These are phyloP conservation scores for Sclerotinia trifoliorum DNA, from an alignment of 2,329 filamentous ascomycete genomes.

Conservation along the genomic window DNA sequence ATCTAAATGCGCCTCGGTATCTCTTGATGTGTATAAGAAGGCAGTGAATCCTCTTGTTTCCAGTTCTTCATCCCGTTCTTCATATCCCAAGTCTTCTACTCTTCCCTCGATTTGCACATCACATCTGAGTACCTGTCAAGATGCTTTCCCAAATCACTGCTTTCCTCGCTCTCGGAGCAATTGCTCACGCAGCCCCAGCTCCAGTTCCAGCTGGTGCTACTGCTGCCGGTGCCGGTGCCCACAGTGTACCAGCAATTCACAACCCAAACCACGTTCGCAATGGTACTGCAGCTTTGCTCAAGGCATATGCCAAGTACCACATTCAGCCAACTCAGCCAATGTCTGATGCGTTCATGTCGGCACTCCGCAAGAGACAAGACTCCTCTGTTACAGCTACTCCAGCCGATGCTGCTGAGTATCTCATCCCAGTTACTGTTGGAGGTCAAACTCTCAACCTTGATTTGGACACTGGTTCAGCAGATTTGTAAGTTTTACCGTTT, in stretches of 20 bases:
- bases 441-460: conserved; percentile 38
- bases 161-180: conserved; percentile 33
- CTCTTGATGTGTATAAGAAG: conserved; percentile 29
- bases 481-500: conserved; percentile 35
- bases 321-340: conserved; percentile 35
- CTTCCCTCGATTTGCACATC: conserved; percentile 22
- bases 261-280: conserved; percentile 36
- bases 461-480: conserved; percentile 38
- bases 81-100: conserved; percentile 15
- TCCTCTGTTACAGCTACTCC: conserved; percentile 31
- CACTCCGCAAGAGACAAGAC: conserved; percentile 37
- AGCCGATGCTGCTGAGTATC: conserved; percentile 34
- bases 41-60: conserved; percentile 19
- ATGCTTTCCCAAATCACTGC: conserved; percentile 35
- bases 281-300: conserved; percentile 38
- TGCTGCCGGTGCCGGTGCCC: conserved; percentile 17
- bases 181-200: conserved; percentile 31
- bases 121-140: conserved; percentile 17
- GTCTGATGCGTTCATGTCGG: conserved; percentile 30
- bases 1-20: not conserved
- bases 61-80: conserved; percentile 24
- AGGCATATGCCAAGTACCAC: conserved; percentile 38
- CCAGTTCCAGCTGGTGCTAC: not conserved
- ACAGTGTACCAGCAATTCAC: conserved; percentile 35
- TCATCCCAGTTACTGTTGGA: conserved; percentile 34